phyloP scores from a whole-genome alignment of 129 eudicot species.

The Tagetes patula region DNA sequence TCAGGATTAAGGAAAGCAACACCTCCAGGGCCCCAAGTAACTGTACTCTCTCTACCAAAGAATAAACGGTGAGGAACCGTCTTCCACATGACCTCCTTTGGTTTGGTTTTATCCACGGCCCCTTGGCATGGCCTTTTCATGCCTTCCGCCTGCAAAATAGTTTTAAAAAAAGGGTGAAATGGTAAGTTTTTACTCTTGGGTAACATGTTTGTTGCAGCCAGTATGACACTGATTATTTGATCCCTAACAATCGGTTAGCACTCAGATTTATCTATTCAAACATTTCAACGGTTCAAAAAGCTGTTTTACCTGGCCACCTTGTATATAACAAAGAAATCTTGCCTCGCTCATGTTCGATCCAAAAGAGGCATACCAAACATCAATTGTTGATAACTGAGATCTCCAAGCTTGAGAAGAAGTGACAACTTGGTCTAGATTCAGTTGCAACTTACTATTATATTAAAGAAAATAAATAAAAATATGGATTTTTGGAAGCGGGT shows the following conservation, averaged over 20 bases:
- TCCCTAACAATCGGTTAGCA: neutral
- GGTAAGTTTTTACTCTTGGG: neutral
- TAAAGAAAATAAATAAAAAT: neutral
- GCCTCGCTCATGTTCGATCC: constrained; percentile 90
- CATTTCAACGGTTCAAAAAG: neutral
- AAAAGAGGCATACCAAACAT: constrained; percentile 90
- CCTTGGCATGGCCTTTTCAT: constrained; percentile 76
- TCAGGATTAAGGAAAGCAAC: constrained; percentile 90
- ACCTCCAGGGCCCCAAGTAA: constrained; percentile 97
- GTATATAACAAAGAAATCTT: constrained; percentile 83
- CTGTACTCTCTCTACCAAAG: constrained; percentile 69
- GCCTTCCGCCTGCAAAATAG: constrained; percentile 59
- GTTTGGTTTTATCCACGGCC: constrained; percentile 68
- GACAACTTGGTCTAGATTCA: constrained; percentile 37
- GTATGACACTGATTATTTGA: constrained; percentile 10
- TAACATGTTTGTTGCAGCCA: neutral
- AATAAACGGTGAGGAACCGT: constrained; percentile 77
- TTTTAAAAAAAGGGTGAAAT: neutral
- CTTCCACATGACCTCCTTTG: constrained; percentile 76
- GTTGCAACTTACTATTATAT: constrained; percentile 13
- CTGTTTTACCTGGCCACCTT: constrained; percentile 89
- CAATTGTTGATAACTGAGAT: constrained; percentile 59
- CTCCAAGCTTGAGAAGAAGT: constrained; percentile 62
- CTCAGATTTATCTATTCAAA: neutral
- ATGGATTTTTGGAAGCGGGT: neutral